A percentile compares a stretch with the other conserved stretches of the same genome.
Evolutionary conservation across 2,329 filamentous ascomycete genomes (phyloP).

Genomic region (Pyrenophora tritici-repentis): DNA sequence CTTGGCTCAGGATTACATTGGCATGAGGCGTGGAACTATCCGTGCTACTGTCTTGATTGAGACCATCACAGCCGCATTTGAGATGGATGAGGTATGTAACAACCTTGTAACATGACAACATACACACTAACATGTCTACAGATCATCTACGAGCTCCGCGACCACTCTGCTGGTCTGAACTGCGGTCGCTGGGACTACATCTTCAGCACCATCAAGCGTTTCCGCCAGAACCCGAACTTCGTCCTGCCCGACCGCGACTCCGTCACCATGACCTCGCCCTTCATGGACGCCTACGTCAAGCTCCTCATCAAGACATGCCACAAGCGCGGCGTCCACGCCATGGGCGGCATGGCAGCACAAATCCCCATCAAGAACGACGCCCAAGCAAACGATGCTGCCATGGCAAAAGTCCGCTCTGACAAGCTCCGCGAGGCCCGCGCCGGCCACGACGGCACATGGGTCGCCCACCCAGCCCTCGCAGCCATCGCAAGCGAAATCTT

Average conservation of each 20-base stretch:
- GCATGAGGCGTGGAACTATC: constrained; percentile 88
- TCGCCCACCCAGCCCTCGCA: constrained; percentile 92
- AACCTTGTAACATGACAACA: accelerated
- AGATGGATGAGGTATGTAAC: constrained; percentile 82
- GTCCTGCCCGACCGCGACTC: constrained; percentile 87
- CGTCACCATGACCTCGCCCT: constrained; percentile 97
- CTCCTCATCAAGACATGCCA: constrained; percentile 98
- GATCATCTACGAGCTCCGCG: constrained; percentile 98
- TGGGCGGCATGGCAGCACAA: constrained; percentile 98
- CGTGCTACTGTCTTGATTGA: constrained; percentile 95
- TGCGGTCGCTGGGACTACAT: constrained; percentile 99
- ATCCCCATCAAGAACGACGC: constrained; percentile 97
- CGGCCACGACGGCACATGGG: constrained; percentile 96
- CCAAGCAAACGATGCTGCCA: constrained; percentile 88
- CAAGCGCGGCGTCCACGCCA: constrained; percentile 93
- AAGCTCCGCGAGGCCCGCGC: constrained; percentile 95
- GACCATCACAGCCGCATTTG: constrained; percentile 95
- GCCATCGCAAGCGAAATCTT: constrained; percentile 88
- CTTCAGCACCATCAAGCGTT: constrained; percentile 99
- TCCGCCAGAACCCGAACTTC: constrained; percentile 92
- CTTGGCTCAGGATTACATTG: constrained; percentile 89
- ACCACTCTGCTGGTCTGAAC: constrained; percentile 95
- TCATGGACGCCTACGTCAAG: constrained; percentile 98
- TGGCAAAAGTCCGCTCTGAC: constrained; percentile 90
- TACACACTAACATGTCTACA: constrained; percentile 30